Percentiles rank a stretch among this genome's conserved stretches.
Conservation (phyloP, 495 filamentous ascomycete species). For the Trichoderma virens region DNA sequence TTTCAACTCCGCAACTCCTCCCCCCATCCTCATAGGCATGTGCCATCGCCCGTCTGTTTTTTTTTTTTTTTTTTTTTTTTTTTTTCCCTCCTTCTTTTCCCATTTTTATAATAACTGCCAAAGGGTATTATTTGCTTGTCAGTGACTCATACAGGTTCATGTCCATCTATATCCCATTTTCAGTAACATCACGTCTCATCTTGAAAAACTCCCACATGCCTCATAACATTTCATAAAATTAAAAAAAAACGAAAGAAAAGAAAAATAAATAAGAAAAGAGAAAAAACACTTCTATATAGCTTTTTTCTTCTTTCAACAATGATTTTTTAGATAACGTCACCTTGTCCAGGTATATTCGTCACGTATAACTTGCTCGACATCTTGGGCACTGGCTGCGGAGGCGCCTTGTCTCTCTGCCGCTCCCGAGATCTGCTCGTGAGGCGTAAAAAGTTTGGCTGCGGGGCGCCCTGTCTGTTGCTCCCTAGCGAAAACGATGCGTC, state of each 20-base stretch:
- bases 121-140: conserved; percentile 1
- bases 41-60: no score
- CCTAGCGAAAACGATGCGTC: conserved; percentile 58
- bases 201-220: background rate
- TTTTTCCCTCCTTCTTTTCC: background rate
- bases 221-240: background rate
- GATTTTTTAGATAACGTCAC: conserved; percentile 16
- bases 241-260: background rate
- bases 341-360: conserved; percentile 17
- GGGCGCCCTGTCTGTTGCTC: conserved; percentile 46
- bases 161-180: background rate
- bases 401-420: conserved; percentile 24
- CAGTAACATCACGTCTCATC: background rate
- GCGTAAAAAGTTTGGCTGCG: conserved; percentile 55
- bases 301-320: background rate
- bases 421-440: conserved; percentile 57
- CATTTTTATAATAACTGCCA: background rate
- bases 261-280: background rate
- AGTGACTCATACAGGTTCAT: background rate
- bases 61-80: background rate
- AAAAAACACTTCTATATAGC: background rate
- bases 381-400: conserved; percentile 52
- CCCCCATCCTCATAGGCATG: no score
- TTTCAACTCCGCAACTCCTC: no score
- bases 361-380: conserved; percentile 38